Base-by-base conservation (phyloP, 768 basidiomycete genomes). In the Tricholoma sp. region DNA sequence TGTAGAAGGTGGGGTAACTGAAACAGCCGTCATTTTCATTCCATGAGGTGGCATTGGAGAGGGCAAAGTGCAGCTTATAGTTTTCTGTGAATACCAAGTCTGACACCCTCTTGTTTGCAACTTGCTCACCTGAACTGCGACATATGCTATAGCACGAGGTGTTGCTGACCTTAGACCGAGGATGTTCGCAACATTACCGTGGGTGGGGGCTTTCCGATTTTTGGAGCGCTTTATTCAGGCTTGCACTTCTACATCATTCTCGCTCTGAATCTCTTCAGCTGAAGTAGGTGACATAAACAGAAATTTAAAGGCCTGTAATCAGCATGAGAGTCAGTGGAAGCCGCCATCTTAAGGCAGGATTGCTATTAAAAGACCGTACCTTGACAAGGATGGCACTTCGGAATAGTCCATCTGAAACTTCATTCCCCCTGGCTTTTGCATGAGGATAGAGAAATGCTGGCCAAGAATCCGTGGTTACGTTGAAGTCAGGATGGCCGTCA, bases 111-210 rank as follows among this genome's bases (percentile, higher is more conserved):
- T n/a, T n/a, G n/a, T n/a, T n/a, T n/a, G n/a, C n/a, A n/a, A n/a
- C n/a, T n/a, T n/a, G n/a, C n/a, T n/a, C n/a, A n/a, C 68, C 50
- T 68, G 65, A 2, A 66, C 65, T 18, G 61, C 60, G 3, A 59
- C 58, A 42, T 68, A 68, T n/a, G 68, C 62, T 29, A 69, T 62
- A 0, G 51, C 58, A 13, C 63, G 52, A 2, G 66, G 67, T 2
- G 64, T 55, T 3, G 65, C 58, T 6, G 29, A n/a, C 2, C 15
- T 56, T 11, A 65, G 42, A 33, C 58, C 57, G 13, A 61, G 37
- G 34, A 59, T 33, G 9, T 50, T 39, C 1, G 62, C 58, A 12
- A 55, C 51, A 13, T 48, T 17, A 29, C 33, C 33, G 6, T 18
- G 29, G n/a, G 39, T 45, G 5, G 39, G 39, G 4, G 36, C 36